Percentiles rank a stretch among this genome's conserved stretches.
These are phyloP conservation scores for Puccinellia tenuiflora DNA, from an alignment of 176 grass and related monocot genomes.

Conservation along the genomic window DNA sequence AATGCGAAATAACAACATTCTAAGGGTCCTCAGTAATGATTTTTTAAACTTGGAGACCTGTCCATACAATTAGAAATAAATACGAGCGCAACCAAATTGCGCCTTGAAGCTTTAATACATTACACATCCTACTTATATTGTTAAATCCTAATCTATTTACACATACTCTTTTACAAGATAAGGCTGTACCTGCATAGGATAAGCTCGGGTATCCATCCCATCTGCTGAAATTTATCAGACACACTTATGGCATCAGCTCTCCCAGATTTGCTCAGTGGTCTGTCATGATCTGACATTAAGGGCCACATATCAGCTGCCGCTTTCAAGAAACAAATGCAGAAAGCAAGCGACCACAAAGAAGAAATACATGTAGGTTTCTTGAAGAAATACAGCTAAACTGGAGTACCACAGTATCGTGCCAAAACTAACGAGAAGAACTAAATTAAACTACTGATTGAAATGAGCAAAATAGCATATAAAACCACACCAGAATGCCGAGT, in stretches of 20 bases:
- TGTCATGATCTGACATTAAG: slow-evolving; percentile 72
- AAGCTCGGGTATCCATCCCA: slow-evolving; percentile 90
- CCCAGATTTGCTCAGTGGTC: slow-evolving; percentile 69
- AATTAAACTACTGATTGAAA: not conserved
- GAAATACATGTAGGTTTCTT: not conserved
- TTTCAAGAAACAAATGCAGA: not conserved
- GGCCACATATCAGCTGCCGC: not conserved
- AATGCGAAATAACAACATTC: not conserved
- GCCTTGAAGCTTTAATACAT: not conserved
- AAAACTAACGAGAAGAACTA: not conserved
- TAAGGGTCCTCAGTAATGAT: not conserved
- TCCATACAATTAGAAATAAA: not conserved
- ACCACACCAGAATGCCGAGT: not conserved
- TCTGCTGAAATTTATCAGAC: slow-evolving; percentile 70
- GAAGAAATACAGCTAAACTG: not conserved
- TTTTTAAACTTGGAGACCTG: not conserved
- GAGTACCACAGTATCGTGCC: not conserved
- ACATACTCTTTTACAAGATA: not conserved
- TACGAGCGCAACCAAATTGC: not conserved
- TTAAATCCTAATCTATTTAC: not conserved
- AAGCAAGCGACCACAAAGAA: not conserved
- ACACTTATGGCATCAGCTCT: slow-evolving; percentile 66
- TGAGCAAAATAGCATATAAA: not conserved
- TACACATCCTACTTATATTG: not conserved
- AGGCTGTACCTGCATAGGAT: slow-evolving; percentile 67